phyloP scores from a whole-genome alignment of 306 rosid genomes.

The Glycine soja region DNA sequence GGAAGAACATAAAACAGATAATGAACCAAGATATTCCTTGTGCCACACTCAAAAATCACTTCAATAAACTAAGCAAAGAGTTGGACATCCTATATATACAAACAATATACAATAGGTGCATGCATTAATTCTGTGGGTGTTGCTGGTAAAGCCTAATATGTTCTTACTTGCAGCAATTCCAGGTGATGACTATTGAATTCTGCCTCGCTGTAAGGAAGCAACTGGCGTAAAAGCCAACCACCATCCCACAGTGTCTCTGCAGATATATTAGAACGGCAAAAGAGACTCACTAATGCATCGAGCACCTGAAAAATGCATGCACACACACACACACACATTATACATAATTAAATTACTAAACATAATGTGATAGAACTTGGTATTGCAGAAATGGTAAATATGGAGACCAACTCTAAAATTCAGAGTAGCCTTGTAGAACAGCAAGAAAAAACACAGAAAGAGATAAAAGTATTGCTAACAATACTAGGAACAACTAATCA shows the following conservation, averaged over 20 bases:
- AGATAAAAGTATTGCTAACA: background rate
- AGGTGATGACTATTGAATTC: slow-evolving; percentile 79
- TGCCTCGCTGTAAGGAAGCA: slow-evolving; percentile 85
- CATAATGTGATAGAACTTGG: slow-evolving; percentile 6
- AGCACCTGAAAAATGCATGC: slow-evolving; percentile 65
- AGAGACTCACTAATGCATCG: slow-evolving; percentile 86
- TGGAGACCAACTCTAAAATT: background rate
- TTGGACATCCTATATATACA: slow-evolving; percentile 16
- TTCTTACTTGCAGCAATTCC: slow-evolving; percentile 75
- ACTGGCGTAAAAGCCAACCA: slow-evolving; percentile 97
- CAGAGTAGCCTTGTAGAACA: slow-evolving; percentile 2
- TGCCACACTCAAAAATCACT: slow-evolving; percentile 18
- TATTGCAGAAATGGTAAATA: background rate
- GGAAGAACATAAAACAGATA: slow-evolving; percentile 29
- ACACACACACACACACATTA: background rate
- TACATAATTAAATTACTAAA: slow-evolving; percentile 30
- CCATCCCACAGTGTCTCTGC: slow-evolving; percentile 95
- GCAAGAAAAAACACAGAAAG: background rate
- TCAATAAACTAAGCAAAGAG: slow-evolving; percentile 30
- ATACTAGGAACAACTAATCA: background rate
- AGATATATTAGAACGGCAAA: slow-evolving; percentile 85
- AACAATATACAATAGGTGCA: slow-evolving; percentile 29
- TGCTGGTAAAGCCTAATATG: slow-evolving; percentile 20
- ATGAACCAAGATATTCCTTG: slow-evolving; percentile 9
- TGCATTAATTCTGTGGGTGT: slow-evolving; percentile 9